Conservation (phyloP, 1,139 yeast species). For the Blastobotrys proliferans region DNA sequence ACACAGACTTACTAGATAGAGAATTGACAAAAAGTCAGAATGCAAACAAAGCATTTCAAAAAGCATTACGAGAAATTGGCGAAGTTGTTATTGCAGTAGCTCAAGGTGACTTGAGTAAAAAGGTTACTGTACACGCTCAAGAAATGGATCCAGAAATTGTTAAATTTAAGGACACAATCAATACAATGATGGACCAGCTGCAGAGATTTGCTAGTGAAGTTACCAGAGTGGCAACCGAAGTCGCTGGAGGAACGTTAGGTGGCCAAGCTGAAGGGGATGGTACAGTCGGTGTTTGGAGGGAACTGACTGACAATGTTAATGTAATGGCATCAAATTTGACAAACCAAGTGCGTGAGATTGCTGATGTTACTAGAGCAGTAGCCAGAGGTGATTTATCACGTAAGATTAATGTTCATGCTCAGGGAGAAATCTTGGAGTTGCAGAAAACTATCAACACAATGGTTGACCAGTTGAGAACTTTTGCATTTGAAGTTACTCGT, state of each 20-base stretch:
- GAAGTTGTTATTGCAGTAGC: conserved; percentile 81
- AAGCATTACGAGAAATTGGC: conserved; percentile 74
- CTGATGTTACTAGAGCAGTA: conserved; percentile 82
- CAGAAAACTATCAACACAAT: conserved; percentile 78
- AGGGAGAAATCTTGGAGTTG: conserved; percentile 73
- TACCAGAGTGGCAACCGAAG: conserved; percentile 82
- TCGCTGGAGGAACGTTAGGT: conserved; percentile 83
- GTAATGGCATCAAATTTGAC: conserved; percentile 85
- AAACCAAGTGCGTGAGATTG: conserved; percentile 79
- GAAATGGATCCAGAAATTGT: conserved; percentile 70
- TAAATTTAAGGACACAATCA: conserved; percentile 74
- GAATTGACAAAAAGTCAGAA: conserved; percentile 51
- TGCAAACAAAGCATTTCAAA: conserved; percentile 72
- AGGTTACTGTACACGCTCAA: conserved; percentile 65
- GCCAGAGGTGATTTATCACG: conserved; percentile 76
- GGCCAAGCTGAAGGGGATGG: conserved; percentile 85
- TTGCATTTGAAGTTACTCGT: conserved; percentile 83
- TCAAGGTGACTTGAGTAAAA: conserved; percentile 77
- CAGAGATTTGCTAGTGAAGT: conserved; percentile 81
- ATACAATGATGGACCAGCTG: conserved; percentile 83
- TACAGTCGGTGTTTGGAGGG: conserved; percentile 82
- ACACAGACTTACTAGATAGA: conserved; percentile 34
- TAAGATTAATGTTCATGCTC: conserved; percentile 78
- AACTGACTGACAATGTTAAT: conserved; percentile 77
- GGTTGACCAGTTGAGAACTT: conserved; percentile 85